Evolutionary conservation across 2,329 filamentous ascomycete genomes (phyloP), one percentile per base, ranked within the genome.

Genomic region (Aspergillus nomiae): DNA sequence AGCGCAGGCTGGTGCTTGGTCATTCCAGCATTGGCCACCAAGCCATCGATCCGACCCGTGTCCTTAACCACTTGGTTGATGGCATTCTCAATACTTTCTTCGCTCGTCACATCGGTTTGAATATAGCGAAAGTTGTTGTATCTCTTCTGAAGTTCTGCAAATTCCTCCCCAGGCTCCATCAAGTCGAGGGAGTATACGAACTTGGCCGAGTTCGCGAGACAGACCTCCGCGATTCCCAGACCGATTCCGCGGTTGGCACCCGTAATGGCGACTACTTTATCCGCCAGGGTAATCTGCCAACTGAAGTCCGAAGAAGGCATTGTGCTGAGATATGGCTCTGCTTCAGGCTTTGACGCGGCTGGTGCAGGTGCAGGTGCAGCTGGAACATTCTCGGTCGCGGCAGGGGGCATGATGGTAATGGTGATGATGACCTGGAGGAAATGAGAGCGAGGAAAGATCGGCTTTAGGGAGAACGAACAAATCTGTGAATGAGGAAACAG

Each of bases 1-100:
- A 84, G 67, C n/a, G 81, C 79, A 0, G 80, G 74, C 64, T 81
- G 77, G 65, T 84, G 82, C 67, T 82, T 82, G 24, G 78, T 80
- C 64, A 76, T 76, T 36, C 79, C 79, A 10, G 79, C 79, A 66
- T 79, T 80, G 60, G 75, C 76, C 21, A 80, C 71, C 59, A 80
- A 71, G 63, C 82, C 81, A 68, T 83, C 77, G 66, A 82, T 75
- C 38, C 75, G 73, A 28, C 80, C 80, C 36, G 71, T 70, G 43
- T 71, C 69, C 24, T 69, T 70, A 9, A 80, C 72, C 34, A 83
- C 74, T 53, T 72, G 66, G 43, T 83, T 78, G 26, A 84, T 70
- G 2, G 80, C 81, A 0, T 70, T 68, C 48, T 73, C 73, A 51
- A 83, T 74, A 56, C 74, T 78, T 61, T 75, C 71, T 61, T 83